Base-by-base conservation (phyloP, 2,329 filamentous ascomycete genomes). In the Calonectria crousiana region DNA sequence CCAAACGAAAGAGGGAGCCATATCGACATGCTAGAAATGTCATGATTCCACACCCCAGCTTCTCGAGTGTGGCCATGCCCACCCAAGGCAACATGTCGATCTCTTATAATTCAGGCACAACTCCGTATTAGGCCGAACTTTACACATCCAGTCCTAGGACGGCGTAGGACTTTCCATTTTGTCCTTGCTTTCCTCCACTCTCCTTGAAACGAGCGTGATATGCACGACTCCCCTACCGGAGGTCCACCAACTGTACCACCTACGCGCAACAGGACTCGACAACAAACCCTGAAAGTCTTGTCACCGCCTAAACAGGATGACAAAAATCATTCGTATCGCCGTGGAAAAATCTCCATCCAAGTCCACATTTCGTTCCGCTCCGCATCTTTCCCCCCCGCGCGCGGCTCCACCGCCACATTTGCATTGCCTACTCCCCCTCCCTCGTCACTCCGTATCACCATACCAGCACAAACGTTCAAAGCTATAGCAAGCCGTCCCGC, bases 81-180 rank as follows among this genome's bases (percentile, higher is more conserved):
- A 38, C 44, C 68, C 38, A 38, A 26, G n/a, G 10, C 56, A 62
- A 28, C 26, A 34, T 62, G 56, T 62, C 56, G 32, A 69, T 53
- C 53, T 56, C 65, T 65, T 66, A 58, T 23, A 67, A 49, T 67
- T 41, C 41, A 67, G 65, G 65, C 71, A 67, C 51, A 53, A 58
- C 28, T 34, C 36, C 36, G 36, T 53, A n/a, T 69, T 52, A 58
- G 62, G 52, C 62, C 62, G 41, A 60, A 68, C 44, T 47, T 52
- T 68, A 56, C 44, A 66, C 65, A 14, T 34, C 28, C 8, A 64
- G 67, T 69, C 67, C 67, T 69, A 65, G 56, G 47, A 64, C 34
- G 44, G 64, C 34, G 56, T 70, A 73, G 71, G 71, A 73, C 71
- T 73, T 73, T 73, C 53, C 64, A 30, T 36, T n/a, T 47, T 32